phyloP scores from a whole-genome alignment of 257 asterid species.

The Scutellaria barbata region DNA sequence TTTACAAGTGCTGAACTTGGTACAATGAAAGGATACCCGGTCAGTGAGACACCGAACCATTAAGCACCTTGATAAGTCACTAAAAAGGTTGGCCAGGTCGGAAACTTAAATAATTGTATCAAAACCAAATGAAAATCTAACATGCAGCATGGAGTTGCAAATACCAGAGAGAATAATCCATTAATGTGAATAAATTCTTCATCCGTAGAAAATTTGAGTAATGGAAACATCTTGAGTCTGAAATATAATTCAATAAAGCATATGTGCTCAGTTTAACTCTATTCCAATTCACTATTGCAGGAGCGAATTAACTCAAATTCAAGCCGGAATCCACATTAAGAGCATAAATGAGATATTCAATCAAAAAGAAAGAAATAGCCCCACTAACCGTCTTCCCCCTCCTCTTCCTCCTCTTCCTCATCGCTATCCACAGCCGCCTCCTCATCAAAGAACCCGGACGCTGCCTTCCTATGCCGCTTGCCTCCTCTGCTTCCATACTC shows the following conservation, averaged over 20 bases:
- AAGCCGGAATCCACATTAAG: slow-evolving; percentile 17
- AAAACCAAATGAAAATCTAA: background rate
- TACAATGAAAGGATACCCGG: background rate
- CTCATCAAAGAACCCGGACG: slow-evolving; percentile 64
- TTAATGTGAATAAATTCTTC: background rate
- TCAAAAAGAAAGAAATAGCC: background rate
- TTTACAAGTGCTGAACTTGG: background rate
- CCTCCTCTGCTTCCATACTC: slow-evolving; percentile 50
- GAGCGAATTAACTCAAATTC: slow-evolving; percentile 5
- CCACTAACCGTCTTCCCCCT: slow-evolving; percentile 89
- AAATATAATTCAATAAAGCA: background rate
- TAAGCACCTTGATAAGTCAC: background rate
- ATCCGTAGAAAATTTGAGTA: background rate
- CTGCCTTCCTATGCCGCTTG: slow-evolving; percentile 50
- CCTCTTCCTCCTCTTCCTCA: slow-evolving; percentile 94
- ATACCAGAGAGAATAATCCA: background rate
- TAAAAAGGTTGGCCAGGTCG: background rate
- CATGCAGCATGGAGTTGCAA: background rate
- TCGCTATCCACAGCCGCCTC: slow-evolving; percentile 87
- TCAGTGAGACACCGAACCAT: background rate
- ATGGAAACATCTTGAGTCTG: background rate
- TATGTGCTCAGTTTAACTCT: background rate
- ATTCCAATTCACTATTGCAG: background rate
- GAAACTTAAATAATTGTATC: slow-evolving; percentile 2
- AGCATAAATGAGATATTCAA: background rate